These are phyloP conservation scores for Arthrobotrys pseudoclavata DNA, from an alignment of 2,329 filamentous ascomycete species.

Conservation along the genomic window DNA sequence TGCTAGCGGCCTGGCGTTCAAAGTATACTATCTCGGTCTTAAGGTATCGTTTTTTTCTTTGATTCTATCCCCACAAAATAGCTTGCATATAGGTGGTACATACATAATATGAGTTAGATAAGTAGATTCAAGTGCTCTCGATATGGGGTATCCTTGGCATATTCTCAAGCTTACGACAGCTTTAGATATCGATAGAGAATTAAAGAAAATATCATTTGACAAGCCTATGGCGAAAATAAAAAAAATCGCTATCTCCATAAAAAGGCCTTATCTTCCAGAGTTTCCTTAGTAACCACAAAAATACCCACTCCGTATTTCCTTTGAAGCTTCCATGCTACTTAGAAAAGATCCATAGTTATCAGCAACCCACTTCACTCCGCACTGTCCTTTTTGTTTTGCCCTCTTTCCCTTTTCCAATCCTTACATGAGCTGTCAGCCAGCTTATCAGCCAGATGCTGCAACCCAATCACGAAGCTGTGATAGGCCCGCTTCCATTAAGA, in stretches of 20 bases:
- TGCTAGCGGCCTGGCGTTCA: slow-evolving; percentile 46
- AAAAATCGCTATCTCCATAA: slow-evolving; percentile 22
- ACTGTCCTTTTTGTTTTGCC: slow-evolving; percentile 19
- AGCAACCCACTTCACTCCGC: slow-evolving; percentile 9
- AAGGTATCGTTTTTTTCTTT: slow-evolving; percentile 9
- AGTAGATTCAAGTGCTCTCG: slow-evolving; percentile 2
- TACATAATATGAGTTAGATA: slow-evolving; percentile 18
- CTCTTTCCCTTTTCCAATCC: slow-evolving; percentile 16
- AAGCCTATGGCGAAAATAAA: background rate
- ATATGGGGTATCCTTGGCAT: background rate
- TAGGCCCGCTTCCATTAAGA: slow-evolving; percentile 24
- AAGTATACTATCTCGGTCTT: slow-evolving; percentile 28
- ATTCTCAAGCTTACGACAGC: slow-evolving; percentile 10
- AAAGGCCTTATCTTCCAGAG: slow-evolving; percentile 12
- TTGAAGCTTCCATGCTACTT: background rate
- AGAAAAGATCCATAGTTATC: background rate
- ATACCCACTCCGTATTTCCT: background rate
- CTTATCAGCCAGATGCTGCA: slow-evolving; percentile 50
- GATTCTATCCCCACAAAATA: slow-evolving; percentile 5
- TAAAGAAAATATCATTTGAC: slow-evolving; percentile 9
- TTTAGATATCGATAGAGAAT: slow-evolving; percentile 9
- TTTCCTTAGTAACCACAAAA: slow-evolving; percentile 3
- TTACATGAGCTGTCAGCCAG: slow-evolving; percentile 27
- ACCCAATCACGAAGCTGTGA: slow-evolving; percentile 51
- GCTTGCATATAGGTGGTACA: slow-evolving; percentile 21